Evolutionary conservation across 768 basidiomycete species (phyloP).

Genomic region (Trametes punicea): DNA sequence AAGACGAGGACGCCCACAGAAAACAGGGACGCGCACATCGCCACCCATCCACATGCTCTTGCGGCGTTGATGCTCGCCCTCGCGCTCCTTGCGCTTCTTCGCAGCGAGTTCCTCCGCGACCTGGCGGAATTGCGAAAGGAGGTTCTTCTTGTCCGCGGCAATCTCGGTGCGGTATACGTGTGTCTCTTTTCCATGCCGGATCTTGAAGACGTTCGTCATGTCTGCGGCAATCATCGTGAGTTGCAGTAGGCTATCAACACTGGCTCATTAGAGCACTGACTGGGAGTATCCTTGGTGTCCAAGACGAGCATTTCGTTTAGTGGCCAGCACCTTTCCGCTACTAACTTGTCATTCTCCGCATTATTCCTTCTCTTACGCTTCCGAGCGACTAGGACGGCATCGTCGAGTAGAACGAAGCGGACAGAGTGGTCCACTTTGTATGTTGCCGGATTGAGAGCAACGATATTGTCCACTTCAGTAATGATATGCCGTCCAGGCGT

Average conservation of each 20-base stretch:
- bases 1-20: neutral
- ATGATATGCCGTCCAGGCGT: constrained; percentile 91
- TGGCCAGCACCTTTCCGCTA: constrained; percentile 92
- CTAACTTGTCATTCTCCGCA: constrained; percentile 65
- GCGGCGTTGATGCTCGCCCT: constrained; percentile 87
- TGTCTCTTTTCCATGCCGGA: constrained; percentile 89
- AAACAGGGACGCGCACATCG: constrained; percentile 36
- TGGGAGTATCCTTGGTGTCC: constrained; percentile 92
- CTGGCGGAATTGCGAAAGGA: constrained; percentile 83
- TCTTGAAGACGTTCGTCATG: constrained; percentile 97
- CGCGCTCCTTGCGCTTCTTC: constrained; percentile 88
- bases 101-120: constrained; percentile 89
- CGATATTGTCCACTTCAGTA: constrained; percentile 77
- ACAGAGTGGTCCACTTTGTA: constrained; percentile 89
- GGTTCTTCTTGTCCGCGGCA: constrained; percentile 77
- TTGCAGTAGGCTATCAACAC: neutral
- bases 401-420: constrained; percentile 87
- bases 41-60: constrained; percentile 63
- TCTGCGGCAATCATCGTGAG: constrained; percentile 32
- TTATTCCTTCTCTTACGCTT: constrained; percentile 63
- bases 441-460: constrained; percentile 88
- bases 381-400: constrained; percentile 84
- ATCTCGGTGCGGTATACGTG: constrained; percentile 89
- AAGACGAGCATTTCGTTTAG: constrained; percentile 92
- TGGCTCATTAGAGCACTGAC: constrained; percentile 41